These are phyloP conservation scores for Tuctoria greenei DNA, from an alignment of 176 grass and related monocot genomes.

Conservation along the genomic window DNA sequence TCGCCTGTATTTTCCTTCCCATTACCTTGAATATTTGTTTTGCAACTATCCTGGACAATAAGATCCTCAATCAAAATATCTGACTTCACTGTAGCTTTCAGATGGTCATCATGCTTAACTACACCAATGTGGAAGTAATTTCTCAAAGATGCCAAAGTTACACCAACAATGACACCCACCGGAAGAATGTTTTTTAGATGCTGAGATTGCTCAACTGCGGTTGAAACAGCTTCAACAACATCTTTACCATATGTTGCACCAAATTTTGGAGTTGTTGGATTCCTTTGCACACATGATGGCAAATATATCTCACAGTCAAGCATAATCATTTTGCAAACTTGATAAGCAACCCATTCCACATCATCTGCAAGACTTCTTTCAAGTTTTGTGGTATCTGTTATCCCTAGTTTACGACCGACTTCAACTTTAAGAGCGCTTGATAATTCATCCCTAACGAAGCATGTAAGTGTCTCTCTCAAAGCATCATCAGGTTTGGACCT, in stretches of 20 bases:
- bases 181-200: constrained; percentile 80
- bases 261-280: constrained; percentile 54
- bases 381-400: constrained; percentile 48
- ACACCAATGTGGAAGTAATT: constrained; percentile 64
- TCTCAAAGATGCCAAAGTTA: constrained; percentile 76
- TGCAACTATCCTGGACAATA: constrained; percentile 24
- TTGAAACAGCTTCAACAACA: constrained; percentile 65
- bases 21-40: constrained; percentile 24
- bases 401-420: constrained; percentile 70
- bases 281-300: constrained; percentile 37
- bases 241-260: constrained; percentile 49
- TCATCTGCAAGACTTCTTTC: constrained; percentile 57
- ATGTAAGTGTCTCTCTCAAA: constrained; percentile 47
- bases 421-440: constrained; percentile 67
- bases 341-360: constrained; percentile 54
- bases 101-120: constrained; percentile 46
- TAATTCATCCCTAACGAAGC: constrained; percentile 62
- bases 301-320: constrained; percentile 58
- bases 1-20: constrained; percentile 25
- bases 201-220: constrained; percentile 57
- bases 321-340: constrained; percentile 59
- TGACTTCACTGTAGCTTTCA: constrained; percentile 35
- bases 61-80: constrained; percentile 34
- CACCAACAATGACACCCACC: constrained; percentile 76
- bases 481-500: constrained; percentile 38